A percentile compares a stretch with the other conserved stretches of the same genome.
Conservation (phyloP, 2,329 filamentous ascomycete genomes). For the Diaporthe citri region DNA sequence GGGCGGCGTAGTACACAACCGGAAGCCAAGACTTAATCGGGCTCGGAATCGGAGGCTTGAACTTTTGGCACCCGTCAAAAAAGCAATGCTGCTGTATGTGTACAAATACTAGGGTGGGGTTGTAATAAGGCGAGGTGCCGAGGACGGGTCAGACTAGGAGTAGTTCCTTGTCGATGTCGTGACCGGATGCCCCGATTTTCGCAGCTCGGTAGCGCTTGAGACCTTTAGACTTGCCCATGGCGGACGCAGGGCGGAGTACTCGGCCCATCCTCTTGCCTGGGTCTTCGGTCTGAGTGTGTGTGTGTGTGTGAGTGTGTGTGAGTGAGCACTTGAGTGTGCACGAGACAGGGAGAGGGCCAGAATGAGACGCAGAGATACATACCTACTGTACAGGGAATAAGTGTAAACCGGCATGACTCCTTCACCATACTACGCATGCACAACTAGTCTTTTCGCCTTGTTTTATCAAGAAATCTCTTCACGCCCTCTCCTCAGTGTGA, state of each 20-base stretch:
- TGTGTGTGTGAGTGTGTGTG: background rate
- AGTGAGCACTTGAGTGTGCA: background rate
- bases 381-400: background rate
- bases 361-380: background rate
- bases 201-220: slow-evolving; percentile 10
- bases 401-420: slow-evolving; percentile 7
- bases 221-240: slow-evolving; percentile 17
- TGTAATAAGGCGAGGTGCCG: background rate
- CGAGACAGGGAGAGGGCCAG: background rate
- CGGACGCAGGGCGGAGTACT: slow-evolving; percentile 16
- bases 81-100: background rate
- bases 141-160: slow-evolving; percentile 13
- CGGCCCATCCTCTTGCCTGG: background rate
- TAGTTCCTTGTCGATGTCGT: slow-evolving; percentile 18
- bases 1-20: background rate
- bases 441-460: background rate
- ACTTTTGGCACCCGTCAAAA: background rate
- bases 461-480: background rate
- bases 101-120: background rate
- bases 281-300: background rate
- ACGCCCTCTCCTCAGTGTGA: background rate
- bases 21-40: slow-evolving; percentile 4
- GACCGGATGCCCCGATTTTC: slow-evolving; percentile 23
- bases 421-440: background rate
- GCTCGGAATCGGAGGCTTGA: slow-evolving; percentile 13